Conservation (phyloP, 257 asterid genomes). For the Jaltomata sinuosa region DNA sequence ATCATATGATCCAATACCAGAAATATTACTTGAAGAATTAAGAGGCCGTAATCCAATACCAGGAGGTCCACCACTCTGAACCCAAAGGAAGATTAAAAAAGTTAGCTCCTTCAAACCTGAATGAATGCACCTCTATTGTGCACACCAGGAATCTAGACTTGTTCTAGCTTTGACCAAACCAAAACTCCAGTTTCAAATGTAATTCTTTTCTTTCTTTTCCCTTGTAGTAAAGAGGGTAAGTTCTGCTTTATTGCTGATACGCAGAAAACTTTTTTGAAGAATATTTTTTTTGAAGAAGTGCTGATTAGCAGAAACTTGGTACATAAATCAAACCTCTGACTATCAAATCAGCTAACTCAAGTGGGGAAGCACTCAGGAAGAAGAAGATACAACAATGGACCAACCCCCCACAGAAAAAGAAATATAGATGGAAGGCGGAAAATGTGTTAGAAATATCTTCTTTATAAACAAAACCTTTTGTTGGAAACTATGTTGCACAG, state of each 20-base stretch:
- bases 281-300: not conserved
- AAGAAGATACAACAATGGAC: not conserved
- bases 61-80: slow-evolving; percentile 21
- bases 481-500: not conserved
- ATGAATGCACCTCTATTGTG: not conserved
- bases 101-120: not conserved
- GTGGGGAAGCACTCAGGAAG: not conserved
- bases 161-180: not conserved
- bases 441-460: not conserved
- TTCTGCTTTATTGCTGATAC: not conserved
- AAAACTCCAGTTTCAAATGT: not conserved
- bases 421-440: not conserved
- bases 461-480: not conserved
- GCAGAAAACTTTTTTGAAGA: not conserved
- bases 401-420: not conserved
- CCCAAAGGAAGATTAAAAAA: slow-evolving; percentile 5
- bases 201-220: not conserved
- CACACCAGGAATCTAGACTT: not conserved
- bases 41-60: slow-evolving; percentile 19
- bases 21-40: slow-evolving; percentile 17
- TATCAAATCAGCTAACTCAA: not conserved
- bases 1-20: slow-evolving; percentile 34
- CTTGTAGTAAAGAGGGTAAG: not conserved
- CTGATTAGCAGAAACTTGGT: not conserved
- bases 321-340: not conserved